These are phyloP conservation scores for Protostelium mycophagum DNA, from an alignment of 78 protist species.

Conservation along the genomic window DNA sequence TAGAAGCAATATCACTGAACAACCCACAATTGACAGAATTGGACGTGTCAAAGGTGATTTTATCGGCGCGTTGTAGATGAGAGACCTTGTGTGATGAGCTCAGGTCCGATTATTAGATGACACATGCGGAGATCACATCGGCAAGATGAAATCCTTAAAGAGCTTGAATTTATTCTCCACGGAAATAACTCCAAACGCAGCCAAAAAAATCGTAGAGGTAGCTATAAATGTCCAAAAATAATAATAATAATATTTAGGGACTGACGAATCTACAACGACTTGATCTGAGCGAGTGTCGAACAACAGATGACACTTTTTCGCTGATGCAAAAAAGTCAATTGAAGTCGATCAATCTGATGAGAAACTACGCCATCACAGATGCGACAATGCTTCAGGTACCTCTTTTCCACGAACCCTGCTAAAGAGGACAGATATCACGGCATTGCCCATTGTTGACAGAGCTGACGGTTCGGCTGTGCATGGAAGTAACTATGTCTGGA, in stretches of 20 bases:
- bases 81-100: background rate
- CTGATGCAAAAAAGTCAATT: background rate
- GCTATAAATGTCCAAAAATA: too few relatives aligned
- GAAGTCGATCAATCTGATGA: background rate
- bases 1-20: background rate
- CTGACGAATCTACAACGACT: background rate
- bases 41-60: background rate
- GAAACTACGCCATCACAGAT: background rate
- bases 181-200: background rate
- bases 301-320: background rate
- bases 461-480: background rate
- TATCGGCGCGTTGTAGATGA: too few relatives aligned
- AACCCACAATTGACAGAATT: background rate
- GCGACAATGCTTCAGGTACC: background rate
- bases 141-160: background rate
- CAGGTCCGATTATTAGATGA: background rate
- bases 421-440: background rate
- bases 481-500: background rate
- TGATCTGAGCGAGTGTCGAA: background rate
- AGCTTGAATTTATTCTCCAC: conserved; percentile 1
- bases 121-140: background rate
- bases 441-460: background rate
- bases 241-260: background rate
- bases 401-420: background rate
- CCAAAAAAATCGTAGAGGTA: background rate